Percentiles rank a stretch among this genome's conserved stretches.
Evolutionary conservation across 441 rosid species (phyloP).

Genomic region (Brassica balearica): DNA sequence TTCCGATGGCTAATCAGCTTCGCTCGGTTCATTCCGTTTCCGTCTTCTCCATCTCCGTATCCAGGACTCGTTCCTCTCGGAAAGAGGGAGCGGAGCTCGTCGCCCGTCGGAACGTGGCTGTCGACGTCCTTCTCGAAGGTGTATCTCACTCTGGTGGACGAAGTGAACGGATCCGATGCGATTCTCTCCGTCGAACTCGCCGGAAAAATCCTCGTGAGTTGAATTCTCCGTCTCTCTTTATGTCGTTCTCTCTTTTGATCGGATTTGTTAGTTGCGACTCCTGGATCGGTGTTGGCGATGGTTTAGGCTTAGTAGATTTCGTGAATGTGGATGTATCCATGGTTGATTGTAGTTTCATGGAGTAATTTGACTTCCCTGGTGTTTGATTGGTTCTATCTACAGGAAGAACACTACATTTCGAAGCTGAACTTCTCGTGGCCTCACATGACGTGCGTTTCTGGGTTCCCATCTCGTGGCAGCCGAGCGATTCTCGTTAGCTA

Average conservation of each 20-base stretch:
- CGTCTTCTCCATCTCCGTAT: slow-evolving; percentile 49
- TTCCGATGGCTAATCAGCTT: slow-evolving; percentile 61
- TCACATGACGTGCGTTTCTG: slow-evolving; percentile 70
- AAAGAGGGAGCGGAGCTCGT: slow-evolving; percentile 26
- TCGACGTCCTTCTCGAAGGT: slow-evolving; percentile 58
- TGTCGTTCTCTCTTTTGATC: not conserved
- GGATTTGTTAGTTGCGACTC: slow-evolving; percentile 1
- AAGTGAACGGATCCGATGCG: slow-evolving; percentile 42
- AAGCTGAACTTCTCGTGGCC: slow-evolving; percentile 86
- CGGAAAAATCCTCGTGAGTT: slow-evolving; percentile 64
- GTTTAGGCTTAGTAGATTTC: slow-evolving; percentile 4
- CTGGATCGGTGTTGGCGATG: slow-evolving; percentile 27
- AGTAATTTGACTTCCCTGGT: not conserved
- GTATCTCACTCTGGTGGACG: slow-evolving; percentile 46
- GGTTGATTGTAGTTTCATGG: not conserved
- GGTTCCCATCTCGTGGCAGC: slow-evolving; percentile 74
- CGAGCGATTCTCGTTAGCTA: slow-evolving; percentile 72
- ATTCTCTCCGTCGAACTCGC: slow-evolving; percentile 59
- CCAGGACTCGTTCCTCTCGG: slow-evolving; percentile 50
- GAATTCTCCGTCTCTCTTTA: not conserved
- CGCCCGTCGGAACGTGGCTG: slow-evolving; percentile 65
- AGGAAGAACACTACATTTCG: slow-evolving; percentile 89
- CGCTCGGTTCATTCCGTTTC: slow-evolving; percentile 67
- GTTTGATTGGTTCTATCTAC: slow-evolving; percentile 40
- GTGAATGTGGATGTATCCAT: slow-evolving; percentile 18